These are phyloP conservation scores for Kodamaea anthophila DNA, from an alignment of 1,139 yeast species.

Conservation along the genomic window DNA sequence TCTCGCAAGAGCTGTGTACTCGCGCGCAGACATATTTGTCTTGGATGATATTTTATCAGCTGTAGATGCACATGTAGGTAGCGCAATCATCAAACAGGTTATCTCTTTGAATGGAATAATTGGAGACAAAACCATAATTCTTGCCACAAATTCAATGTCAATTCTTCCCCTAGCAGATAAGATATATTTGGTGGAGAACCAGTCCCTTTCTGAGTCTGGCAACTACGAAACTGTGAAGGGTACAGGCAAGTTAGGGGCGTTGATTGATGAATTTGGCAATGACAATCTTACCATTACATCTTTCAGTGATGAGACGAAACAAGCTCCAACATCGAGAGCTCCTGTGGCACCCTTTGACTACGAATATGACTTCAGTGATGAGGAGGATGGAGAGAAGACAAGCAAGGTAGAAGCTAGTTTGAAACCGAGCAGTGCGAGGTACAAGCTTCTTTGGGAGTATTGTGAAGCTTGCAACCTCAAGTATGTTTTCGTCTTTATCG, in stretches of 20 bases:
- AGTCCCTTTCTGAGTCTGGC: constrained; percentile 16
- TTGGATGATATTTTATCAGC: constrained; percentile 23
- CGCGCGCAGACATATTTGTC: constrained; percentile 18
- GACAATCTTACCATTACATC: not conserved
- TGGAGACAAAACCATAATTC: constrained; percentile 16
- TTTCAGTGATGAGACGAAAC: no score
- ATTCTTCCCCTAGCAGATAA: constrained; percentile 15
- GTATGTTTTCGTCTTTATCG: constrained; percentile 11
- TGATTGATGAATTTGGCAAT: constrained; percentile 7
- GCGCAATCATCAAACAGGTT: constrained; percentile 15
- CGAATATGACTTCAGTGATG: not conserved
- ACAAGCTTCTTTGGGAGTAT: constrained; percentile 20
- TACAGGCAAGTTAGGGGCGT: constrained; percentile 16
- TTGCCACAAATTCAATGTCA: constrained; percentile 20
- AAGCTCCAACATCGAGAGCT: not conserved
- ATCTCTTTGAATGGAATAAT: constrained; percentile 15
- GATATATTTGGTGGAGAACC: constrained; percentile 15
- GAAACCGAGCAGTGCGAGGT: not conserved
- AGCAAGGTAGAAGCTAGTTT: not conserved
- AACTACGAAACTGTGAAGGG: constrained; percentile 14
- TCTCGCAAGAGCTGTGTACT: constrained; percentile 22
- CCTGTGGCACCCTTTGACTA: not conserved
- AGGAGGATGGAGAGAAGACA: not conserved
- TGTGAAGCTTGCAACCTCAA: constrained; percentile 30
- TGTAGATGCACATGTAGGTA: constrained; percentile 23